A percentile compares a stretch with the other conserved stretches of the same genome.
Evolutionary conservation across 257 asterid genomes (phyloP).

Genomic region (Schizonepeta tenuifolia): DNA sequence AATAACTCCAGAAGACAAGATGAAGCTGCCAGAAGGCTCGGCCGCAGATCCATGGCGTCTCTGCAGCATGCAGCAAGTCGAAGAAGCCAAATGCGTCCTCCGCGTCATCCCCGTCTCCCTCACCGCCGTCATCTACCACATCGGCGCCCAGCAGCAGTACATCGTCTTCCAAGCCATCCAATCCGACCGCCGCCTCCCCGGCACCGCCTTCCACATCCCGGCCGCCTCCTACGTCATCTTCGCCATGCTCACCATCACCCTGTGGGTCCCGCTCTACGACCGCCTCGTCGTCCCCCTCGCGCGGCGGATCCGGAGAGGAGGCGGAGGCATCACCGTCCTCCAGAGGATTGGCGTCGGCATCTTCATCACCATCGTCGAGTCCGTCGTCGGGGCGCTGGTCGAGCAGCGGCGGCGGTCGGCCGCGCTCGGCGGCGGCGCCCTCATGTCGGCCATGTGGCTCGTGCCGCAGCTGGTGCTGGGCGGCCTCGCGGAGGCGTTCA

Average conservation of each 20-base stretch:
- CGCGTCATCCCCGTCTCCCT: slow-evolving; percentile 77
- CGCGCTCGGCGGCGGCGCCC: slow-evolving; percentile 44
- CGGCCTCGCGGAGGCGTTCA: slow-evolving; percentile 77
- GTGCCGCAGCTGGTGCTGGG: slow-evolving; percentile 70
- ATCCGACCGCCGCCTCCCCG: slow-evolving; percentile 64
- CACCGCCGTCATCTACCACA: slow-evolving; percentile 65
- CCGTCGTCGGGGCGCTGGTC: slow-evolving; percentile 56
- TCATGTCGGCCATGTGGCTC: slow-evolving; percentile 80
- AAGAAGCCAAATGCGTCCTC: slow-evolving; percentile 73
- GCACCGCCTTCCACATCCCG: slow-evolving; percentile 58
- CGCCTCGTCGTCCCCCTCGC: slow-evolving; percentile 59
- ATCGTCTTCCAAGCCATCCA: slow-evolving; percentile 88
- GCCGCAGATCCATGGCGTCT: slow-evolving; percentile 63
- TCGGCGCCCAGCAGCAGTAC: slow-evolving; percentile 75
- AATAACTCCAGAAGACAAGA: slow-evolving; percentile 43
- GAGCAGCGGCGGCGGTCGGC: slow-evolving; percentile 57
- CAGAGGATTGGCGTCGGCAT: slow-evolving; percentile 77
- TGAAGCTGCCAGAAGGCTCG: slow-evolving; percentile 65
- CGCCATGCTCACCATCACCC: slow-evolving; percentile 68
- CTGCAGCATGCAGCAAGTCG: slow-evolving; percentile 80
- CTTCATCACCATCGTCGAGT: slow-evolving; percentile 47
- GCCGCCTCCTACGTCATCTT: slow-evolving; percentile 75
- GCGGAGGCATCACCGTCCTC: slow-evolving; percentile 70
- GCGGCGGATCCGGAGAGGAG: slow-evolving; percentile 42
- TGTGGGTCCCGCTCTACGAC: slow-evolving; percentile 76